phyloP scores from a whole-genome alignment of 1,284 basidiomycete species.

The Cryptococcus jaspeensis region DNA sequence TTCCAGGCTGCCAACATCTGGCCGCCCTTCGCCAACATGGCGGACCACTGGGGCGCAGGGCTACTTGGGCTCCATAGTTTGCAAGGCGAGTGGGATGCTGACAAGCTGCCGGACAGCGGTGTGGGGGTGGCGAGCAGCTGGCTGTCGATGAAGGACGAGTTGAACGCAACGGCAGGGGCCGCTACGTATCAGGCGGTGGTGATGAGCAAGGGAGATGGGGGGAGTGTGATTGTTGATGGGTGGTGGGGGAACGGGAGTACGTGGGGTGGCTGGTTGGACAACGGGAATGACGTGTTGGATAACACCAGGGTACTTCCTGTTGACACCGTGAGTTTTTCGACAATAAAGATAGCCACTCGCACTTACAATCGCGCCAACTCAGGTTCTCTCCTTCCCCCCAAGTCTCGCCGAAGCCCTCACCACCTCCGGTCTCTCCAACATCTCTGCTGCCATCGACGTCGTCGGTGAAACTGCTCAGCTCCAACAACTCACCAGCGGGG shows the following conservation, averaged over 20 bases:
- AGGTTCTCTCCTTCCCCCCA: slow-evolving; percentile 32
- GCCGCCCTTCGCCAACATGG: slow-evolving; percentile 24
- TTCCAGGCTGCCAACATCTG: slow-evolving; percentile 29
- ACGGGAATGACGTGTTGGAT: slow-evolving; percentile 6
- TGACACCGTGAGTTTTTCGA: slow-evolving; percentile 32
- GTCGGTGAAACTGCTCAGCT: slow-evolving; percentile 19
- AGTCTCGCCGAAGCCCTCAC: slow-evolving; percentile 25
- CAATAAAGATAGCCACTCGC: not conserved
- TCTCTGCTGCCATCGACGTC: slow-evolving; percentile 21
- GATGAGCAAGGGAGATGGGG: slow-evolving; percentile 21
- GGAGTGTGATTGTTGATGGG: slow-evolving; percentile 20
- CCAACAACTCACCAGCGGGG: slow-evolving; percentile 23
- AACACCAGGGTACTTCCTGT: slow-evolving; percentile 33
- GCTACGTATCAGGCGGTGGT: slow-evolving; percentile 24
- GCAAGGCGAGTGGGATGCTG: slow-evolving; percentile 16
- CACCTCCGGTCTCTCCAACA: slow-evolving; percentile 23
- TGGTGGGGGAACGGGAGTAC: slow-evolving; percentile 28
- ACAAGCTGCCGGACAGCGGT: not conserved
- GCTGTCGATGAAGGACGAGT: slow-evolving; percentile 1
- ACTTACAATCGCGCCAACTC: not conserved
- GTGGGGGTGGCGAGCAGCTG: slow-evolving; percentile 7
- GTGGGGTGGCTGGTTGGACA: slow-evolving; percentile 25
- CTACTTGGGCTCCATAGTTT: slow-evolving; percentile 34
- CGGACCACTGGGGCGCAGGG: slow-evolving; percentile 21
- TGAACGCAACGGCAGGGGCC: not conserved